phyloP scores from a whole-genome alignment of 257 asterid species.

The Apocynum venetum region DNA sequence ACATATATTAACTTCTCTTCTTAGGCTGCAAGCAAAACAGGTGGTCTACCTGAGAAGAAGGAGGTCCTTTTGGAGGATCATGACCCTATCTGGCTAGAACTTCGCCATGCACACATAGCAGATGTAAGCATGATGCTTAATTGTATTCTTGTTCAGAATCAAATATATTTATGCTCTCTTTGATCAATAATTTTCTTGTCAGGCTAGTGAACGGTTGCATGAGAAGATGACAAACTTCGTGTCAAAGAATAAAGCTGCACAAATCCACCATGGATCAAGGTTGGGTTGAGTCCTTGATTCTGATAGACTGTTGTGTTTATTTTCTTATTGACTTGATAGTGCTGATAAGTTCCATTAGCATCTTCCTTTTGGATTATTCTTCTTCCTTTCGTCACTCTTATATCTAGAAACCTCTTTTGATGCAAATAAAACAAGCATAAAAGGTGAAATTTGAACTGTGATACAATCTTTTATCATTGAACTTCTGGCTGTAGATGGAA shows the following conservation, averaged over 20 bases:
- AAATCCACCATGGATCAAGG: conserved; percentile 92
- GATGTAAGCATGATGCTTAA: conserved; percentile 58
- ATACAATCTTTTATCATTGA: background rate
- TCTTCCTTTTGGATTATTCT: background rate
- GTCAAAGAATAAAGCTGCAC: conserved; percentile 94
- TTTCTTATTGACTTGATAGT: background rate
- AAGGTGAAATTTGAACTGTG: background rate
- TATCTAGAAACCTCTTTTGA: background rate
- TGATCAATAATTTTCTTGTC: conserved; percentile 36
- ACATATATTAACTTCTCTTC: conserved; percentile 20
- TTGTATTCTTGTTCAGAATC: conserved; percentile 11
- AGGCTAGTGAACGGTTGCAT: conserved; percentile 93
- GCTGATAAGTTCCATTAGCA: background rate
- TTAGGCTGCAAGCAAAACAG: conserved; percentile 82
- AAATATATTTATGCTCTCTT: conserved; percentile 13
- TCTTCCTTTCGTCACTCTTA: background rate
- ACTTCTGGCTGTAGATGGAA: background rate
- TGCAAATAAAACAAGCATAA: background rate
- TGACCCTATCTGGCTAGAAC: conserved; percentile 99
- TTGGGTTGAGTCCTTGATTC: conserved; percentile 29
- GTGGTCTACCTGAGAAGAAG: conserved; percentile 82
- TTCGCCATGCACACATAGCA: conserved; percentile 97
- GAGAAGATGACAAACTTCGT: conserved; percentile 96
- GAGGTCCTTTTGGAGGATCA: conserved; percentile 99
- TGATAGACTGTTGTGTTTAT: conserved; percentile 16